A percentile compares a stretch with the other conserved stretches of the same genome.
These are phyloP conservation scores for Boechera retrofracta DNA, from an alignment of 345 rosid species.

Conservation along the genomic window DNA sequence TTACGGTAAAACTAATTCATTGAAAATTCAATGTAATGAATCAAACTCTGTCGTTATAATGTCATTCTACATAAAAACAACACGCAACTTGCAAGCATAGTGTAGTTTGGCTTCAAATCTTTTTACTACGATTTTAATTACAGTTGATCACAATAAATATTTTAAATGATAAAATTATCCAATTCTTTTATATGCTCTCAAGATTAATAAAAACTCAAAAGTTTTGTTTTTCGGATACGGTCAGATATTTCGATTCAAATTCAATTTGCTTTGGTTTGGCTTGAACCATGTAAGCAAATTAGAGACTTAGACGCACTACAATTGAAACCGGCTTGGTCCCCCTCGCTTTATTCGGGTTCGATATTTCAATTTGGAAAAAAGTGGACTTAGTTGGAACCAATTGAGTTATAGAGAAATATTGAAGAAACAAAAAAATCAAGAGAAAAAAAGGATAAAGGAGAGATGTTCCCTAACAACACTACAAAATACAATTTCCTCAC, in stretches of 20 bases:
- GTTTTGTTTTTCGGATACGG: too few species aligned
- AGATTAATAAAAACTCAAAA: neutral
- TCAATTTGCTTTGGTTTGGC: slow-evolving; percentile 8
- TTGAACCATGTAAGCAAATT: slow-evolving; percentile 18
- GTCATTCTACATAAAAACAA: neutral
- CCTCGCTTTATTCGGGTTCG: slow-evolving; percentile 5
- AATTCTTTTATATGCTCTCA: neutral
- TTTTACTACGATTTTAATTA: neutral
- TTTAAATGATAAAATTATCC: neutral
- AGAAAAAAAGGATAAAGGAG: slow-evolving; percentile 31
- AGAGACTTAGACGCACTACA: slow-evolving; percentile 3
- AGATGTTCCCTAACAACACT: slow-evolving; percentile 46
- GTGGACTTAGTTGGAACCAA: slow-evolving; percentile 9
- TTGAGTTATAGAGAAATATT: neutral
- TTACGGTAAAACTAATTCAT: neutral
- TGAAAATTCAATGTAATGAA: neutral
- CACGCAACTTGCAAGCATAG: neutral
- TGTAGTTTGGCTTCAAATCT: neutral
- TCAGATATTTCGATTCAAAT: neutral
- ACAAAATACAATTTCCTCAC: slow-evolving; percentile 30
- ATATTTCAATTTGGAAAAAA: neutral
- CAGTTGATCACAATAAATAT: neutral
- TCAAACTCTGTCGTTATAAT: neutral
- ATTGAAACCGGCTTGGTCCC: slow-evolving; percentile 11
- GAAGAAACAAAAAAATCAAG: slow-evolving; percentile 8